phyloP scores from a whole-genome alignment of 1,284 basidiomycete species.

The Laetiporus sulphureus region DNA sequence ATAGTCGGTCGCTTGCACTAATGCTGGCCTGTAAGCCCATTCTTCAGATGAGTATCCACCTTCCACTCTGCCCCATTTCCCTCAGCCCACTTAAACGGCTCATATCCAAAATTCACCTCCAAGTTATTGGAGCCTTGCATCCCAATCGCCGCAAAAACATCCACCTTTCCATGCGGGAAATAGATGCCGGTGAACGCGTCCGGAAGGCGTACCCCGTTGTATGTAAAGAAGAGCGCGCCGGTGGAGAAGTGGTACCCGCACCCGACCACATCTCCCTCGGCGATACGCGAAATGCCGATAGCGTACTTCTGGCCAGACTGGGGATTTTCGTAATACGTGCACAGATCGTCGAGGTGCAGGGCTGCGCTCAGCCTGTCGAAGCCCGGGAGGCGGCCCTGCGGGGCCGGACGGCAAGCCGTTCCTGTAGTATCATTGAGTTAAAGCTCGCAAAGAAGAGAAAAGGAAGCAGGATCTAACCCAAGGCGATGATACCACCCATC shows the following conservation, averaged over 20 bases:
- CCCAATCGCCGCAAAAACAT: conserved; percentile 62
- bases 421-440: conserved; percentile 31
- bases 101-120: conserved; percentile 59
- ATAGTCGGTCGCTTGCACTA: too few relatives aligned
- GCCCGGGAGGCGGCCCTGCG: conserved; percentile 58
- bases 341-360: conserved; percentile 62
- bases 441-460: neutral
- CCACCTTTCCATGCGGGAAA: conserved; percentile 39
- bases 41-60: conserved; percentile 43
- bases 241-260: conserved; percentile 54
- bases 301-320: conserved; percentile 56
- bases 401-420: conserved; percentile 60
- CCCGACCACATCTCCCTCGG: conserved; percentile 46
- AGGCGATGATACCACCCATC: conserved; percentile 53
- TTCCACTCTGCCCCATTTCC: conserved; percentile 37
- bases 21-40: too few relatives aligned
- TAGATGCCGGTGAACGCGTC: conserved; percentile 55
- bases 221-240: conserved; percentile 56
- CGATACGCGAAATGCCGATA: conserved; percentile 26
- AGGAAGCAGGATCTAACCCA: conserved; percentile 38
- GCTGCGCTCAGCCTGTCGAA: conserved; percentile 64
- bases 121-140: conserved; percentile 47
- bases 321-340: conserved; percentile 66
- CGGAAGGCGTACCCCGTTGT: conserved; percentile 53
- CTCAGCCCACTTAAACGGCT: conserved; percentile 51